Conservation (phyloP, 106 monocot species). For the Alisma plantagoaquatica region DNA sequence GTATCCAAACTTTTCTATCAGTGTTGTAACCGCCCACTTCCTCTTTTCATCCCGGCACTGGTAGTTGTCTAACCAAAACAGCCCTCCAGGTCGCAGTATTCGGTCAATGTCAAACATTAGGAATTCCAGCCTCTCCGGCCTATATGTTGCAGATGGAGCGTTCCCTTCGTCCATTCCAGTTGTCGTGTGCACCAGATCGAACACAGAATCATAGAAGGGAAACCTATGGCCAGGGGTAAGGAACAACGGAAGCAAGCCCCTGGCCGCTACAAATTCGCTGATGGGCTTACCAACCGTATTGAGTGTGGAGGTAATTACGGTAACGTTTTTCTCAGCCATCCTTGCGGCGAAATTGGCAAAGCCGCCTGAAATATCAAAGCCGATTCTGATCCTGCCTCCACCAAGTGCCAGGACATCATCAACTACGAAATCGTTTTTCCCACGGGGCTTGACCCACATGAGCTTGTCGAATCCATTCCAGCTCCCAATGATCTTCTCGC, state of each 20-base stretch:
- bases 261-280: constrained; percentile 28
- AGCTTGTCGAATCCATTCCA: constrained; percentile 23
- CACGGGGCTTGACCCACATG: constrained; percentile 30
- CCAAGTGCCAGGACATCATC: constrained; percentile 35
- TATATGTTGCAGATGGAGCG: constrained; percentile 28
- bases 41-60: constrained; percentile 57
- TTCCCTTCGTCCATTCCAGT: constrained; percentile 52
- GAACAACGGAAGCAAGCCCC: constrained; percentile 53
- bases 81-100: constrained; percentile 46
- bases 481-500: constrained; percentile 11
- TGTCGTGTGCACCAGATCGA: constrained; percentile 60
- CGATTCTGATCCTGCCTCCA: constrained; percentile 29
- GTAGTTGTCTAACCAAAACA: constrained; percentile 85
- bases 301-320: constrained; percentile 40
- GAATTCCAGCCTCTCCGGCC: constrained; percentile 55
- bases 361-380: constrained; percentile 55
- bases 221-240: constrained; percentile 39
- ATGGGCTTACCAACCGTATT: constrained; percentile 16
- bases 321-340: constrained; percentile 73
- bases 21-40: constrained; percentile 36
- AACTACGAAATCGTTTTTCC: constrained; percentile 49
- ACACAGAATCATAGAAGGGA: constrained; percentile 69
- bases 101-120: constrained; percentile 82
- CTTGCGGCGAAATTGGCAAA: constrained; percentile 55
- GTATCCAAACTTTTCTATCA: constrained; percentile 68